Evolutionary conservation across 805 yeast species (phyloP).

Genomic region (Yamadazyma paraphyllophila): DNA sequence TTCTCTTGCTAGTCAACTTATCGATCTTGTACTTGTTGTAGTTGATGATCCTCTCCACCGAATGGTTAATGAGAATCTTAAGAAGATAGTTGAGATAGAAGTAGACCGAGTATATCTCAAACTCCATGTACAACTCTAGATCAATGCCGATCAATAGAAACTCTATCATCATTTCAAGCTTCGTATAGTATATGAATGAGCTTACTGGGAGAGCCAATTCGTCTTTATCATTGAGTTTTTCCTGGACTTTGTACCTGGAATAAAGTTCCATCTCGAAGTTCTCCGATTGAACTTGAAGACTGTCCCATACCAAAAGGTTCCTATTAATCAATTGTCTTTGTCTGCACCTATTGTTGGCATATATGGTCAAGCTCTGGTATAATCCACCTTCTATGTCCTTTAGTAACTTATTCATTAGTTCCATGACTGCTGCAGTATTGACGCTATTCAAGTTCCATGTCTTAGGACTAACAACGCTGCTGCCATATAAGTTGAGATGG

Average conservation of each 20-base stretch:
- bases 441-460: slow-evolving; percentile 12
- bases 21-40: slow-evolving; percentile 13
- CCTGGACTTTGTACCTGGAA: slow-evolving; percentile 36
- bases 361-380: slow-evolving; percentile 28
- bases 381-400: slow-evolving; percentile 47
- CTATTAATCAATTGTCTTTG: slow-evolving; percentile 70
- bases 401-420: slow-evolving; percentile 27
- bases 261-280: slow-evolving; percentile 51
- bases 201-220: slow-evolving; percentile 62
- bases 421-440: slow-evolving; percentile 8
- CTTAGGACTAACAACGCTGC: slow-evolving; percentile 8
- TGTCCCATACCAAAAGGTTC: slow-evolving; percentile 66
- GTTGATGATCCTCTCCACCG: slow-evolving; percentile 35
- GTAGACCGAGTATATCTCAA: slow-evolving; percentile 65
- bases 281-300: slow-evolving; percentile 75
- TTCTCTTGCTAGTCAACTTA: slow-evolving; percentile 10
- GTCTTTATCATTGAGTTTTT: slow-evolving; percentile 25
- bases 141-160: slow-evolving; percentile 74
- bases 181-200: slow-evolving; percentile 65
- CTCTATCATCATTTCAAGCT: slow-evolving; percentile 69
- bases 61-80: slow-evolving; percentile 39
- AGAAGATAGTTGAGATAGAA: slow-evolving; percentile 63
- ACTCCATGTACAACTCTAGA: slow-evolving; percentile 65
- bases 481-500: slow-evolving; percentile 28
- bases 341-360: slow-evolving; percentile 66